Base-by-base conservation (phyloP, 78 protist species). In the Dictyostelium intermedium region DNA sequence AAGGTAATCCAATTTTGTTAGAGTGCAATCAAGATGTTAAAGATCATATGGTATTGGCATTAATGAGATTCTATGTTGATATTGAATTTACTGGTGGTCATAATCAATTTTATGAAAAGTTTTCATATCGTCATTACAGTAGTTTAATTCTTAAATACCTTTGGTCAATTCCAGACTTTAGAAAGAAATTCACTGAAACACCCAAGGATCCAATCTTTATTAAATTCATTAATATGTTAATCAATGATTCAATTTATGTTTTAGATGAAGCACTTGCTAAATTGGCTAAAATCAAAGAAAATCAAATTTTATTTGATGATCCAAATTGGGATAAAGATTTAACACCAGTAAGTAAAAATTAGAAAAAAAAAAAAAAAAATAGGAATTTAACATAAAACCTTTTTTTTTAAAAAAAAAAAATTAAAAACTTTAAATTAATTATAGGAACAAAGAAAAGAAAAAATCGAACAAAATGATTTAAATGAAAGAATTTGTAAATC, bases 31-130 rank as follows among this genome's bases (percentile, higher is more conserved):
- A 79, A 25, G 43, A 53, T 41, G 84, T 86, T 11, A 66, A 70
- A 39, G 92, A 94, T 18, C 74, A 94, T 27, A 25, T 94, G 16
- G 86, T 83, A 34, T 41, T 83, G 32, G 41, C 95, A 13, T 10
- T 94, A 4, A 83, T 94, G 85, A 81, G 83, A 79, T 84, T 94
- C 70, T 94, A 94, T 63, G 93, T 94, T 7, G 93, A 94, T 50
- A 85, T 94, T 80, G 96, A 94, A 34, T 83, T 82, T 41, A 94
- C 96, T 16, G 96, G 96, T 60, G 87, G 86, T 30, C 79, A 86
- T 23, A 87, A 95, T 61, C 97, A 95, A 50, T 95, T 95, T 5
- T 91, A 76, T 50, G 92, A 83, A 47, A 95, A 95, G 85, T 95
- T 89, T 39, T 35, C 79, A 18, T 82, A 86, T 70, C 82, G 97